phyloP scores from a whole-genome alignment of 2,329 filamentous ascomycete species.

The Verticillium isaacii region DNA sequence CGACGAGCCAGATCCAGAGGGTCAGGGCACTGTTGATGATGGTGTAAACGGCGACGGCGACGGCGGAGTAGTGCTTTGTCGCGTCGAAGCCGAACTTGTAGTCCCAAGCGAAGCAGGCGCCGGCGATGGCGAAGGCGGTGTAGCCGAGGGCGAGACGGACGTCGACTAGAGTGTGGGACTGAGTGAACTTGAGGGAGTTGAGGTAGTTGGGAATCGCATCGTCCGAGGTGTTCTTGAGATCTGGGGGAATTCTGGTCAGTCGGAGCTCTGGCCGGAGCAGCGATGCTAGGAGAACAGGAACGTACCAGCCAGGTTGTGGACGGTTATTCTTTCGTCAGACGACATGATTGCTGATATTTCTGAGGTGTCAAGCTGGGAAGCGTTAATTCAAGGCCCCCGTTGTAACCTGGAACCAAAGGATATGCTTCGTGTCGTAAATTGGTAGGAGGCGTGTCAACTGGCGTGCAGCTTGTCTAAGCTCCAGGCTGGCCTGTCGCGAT shows the following conservation, averaged over 20 bases:
- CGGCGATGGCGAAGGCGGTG: slow-evolving; percentile 72
- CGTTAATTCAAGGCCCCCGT: neutral
- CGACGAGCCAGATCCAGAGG: slow-evolving; percentile 79
- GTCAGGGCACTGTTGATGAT: slow-evolving; percentile 73
- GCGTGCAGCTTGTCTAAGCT: slow-evolving; percentile 7
- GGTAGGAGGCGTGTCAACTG: neutral
- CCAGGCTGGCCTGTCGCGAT: slow-evolving; percentile 8
- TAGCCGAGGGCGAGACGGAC: slow-evolving; percentile 82
- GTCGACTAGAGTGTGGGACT: slow-evolving; percentile 76
- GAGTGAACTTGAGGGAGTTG: slow-evolving; percentile 77
- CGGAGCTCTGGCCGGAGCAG: slow-evolving; percentile 5
- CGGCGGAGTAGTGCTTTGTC: slow-evolving; percentile 76
- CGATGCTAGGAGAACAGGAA: neutral
- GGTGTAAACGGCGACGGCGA: slow-evolving; percentile 75
- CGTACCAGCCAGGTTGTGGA: slow-evolving; percentile 63
- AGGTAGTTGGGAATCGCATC: slow-evolving; percentile 94
- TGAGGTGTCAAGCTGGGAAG: neutral
- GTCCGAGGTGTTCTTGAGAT: slow-evolving; percentile 95
- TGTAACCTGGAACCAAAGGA: neutral
- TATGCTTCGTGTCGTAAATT: neutral
- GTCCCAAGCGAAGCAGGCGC: slow-evolving; percentile 83
- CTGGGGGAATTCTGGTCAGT: slow-evolving; percentile 38
- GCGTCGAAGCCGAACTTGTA: slow-evolving; percentile 85
- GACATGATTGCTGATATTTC: slow-evolving; percentile 26
- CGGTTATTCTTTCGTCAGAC: slow-evolving; percentile 53